Evolutionary conservation across 2,329 filamentous ascomycete species (phyloP).

Genomic region (Alternaria angustiovoidea): DNA sequence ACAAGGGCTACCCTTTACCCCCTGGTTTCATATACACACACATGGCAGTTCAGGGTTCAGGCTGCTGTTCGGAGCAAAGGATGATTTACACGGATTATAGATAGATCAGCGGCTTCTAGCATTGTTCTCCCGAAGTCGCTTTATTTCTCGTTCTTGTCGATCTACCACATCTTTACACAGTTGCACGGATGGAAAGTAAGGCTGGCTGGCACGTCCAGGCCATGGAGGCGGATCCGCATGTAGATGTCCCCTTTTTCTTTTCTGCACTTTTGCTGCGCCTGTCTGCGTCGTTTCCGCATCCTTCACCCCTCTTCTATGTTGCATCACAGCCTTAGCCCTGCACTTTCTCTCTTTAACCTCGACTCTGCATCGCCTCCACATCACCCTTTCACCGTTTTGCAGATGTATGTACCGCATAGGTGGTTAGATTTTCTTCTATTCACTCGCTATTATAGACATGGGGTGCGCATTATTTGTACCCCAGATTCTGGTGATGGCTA

Average conservation of each 20-base stretch:
- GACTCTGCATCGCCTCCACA: not conserved
- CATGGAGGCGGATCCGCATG: not conserved
- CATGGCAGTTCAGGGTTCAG: not conserved
- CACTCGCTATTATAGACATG: conserved; percentile 5
- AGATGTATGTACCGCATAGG: not conserved
- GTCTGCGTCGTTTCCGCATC: not conserved
- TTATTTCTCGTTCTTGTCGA: not conserved
- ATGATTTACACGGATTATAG: not conserved
- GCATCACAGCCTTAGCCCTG: not conserved
- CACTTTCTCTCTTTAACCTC: not conserved
- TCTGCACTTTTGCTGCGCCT: not conserved
- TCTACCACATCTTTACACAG: not conserved
- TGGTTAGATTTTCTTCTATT: not conserved
- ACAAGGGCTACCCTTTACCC: not conserved
- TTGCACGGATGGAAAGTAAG: not conserved
- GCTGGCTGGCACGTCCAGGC: not conserved
- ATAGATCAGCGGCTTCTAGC: not conserved
- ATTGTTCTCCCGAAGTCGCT: not conserved
- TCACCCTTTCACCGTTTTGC: not conserved
- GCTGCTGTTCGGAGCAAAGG: not conserved
- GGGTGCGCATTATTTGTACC: conserved; percentile 5
- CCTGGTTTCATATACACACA: not conserved
- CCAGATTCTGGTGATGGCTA: conserved; percentile 9
- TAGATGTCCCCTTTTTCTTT: not conserved
- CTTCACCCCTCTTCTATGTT: not conserved